Conservation (phyloP, 768 basidiomycete genomes). For the Rhizopogon vinicolor region DNA sequence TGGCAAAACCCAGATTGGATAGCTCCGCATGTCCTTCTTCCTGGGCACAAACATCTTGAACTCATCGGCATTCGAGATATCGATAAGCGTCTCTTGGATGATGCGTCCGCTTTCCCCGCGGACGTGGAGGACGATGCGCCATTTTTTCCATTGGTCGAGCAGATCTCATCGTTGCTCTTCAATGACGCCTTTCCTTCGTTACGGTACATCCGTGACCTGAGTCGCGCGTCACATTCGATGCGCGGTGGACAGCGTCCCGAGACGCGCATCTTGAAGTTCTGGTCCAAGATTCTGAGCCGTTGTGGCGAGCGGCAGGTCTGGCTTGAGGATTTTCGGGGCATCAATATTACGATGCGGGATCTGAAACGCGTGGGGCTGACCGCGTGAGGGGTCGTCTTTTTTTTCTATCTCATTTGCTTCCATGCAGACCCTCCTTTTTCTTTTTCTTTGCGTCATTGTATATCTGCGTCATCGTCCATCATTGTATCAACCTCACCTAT, state of each 20-base stretch:
- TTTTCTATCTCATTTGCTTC: not conserved
- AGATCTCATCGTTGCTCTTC: conserved; percentile 55
- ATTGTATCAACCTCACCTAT: conserved; percentile 23
- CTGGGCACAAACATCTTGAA: conserved; percentile 54
- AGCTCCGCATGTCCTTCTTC: conserved; percentile 68
- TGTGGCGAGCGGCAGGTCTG: conserved; percentile 54
- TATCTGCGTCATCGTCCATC: conserved; percentile 19
- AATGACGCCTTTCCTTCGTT: conserved; percentile 58
- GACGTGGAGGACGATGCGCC: conserved; percentile 37
- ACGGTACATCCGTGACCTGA: conserved; percentile 61
- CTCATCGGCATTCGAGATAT: conserved; percentile 73
- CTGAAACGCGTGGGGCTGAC: conserved; percentile 32
- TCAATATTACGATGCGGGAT: conserved; percentile 48
- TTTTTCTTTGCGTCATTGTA: conserved; percentile 20
- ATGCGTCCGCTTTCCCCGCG: conserved; percentile 28
- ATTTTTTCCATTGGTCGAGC: conserved; percentile 63
- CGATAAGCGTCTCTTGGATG: conserved; percentile 54
- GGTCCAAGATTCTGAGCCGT: conserved; percentile 42
- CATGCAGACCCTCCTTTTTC: conserved; percentile 17
- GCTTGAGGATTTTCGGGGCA: conserved; percentile 61
- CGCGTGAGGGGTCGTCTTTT: conserved; percentile 1
- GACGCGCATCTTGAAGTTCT: conserved; percentile 39
- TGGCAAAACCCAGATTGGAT: conserved; percentile 81
- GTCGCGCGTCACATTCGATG: conserved; percentile 52
- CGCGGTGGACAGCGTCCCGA: conserved; percentile 31